Base-by-base conservation (phyloP, 2,329 filamentous ascomycete species). In the Penicillium sp. region DNA sequence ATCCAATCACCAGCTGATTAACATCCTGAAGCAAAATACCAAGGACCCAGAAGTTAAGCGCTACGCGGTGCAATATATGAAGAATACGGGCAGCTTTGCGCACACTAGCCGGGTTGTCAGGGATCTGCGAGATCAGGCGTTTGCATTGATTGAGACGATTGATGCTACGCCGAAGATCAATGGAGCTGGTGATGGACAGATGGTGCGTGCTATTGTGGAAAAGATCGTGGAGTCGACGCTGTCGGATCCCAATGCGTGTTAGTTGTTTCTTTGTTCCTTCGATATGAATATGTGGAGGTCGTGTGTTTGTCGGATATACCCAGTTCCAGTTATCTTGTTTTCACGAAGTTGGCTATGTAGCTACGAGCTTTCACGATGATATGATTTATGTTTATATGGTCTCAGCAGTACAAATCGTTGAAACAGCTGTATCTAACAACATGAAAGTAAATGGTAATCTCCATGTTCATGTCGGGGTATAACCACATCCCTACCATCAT, bases 11-110 rank as follows among this genome's bases (percentile, higher is more conserved):
- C 17, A 94, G 62, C 79, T 98, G 48, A 80, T 96, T 68, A 95
- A 93, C 64, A 96, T 97, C 49, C 76, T 97, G 37, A 88, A 88
- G 70, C 90, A 96, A 69, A 91, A 89, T 71, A 89, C 90, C 1
- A 79, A 77, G 19, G 86, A 96, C 61, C 82, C 87, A 41, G 85
- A 91, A 62, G 87, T 97, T 46, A 97, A 97, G 76, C 76, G 81
- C 53, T 97, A 95, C 66, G 93, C 93, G 3, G 84, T 97, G 19
- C 77, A 77, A 40, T 95, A 95, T 67, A 95, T 98, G 88, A 84
- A 95, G 68, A 76, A 78, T 55, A 94, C 86, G 1, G 89, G 89
- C 33, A 95, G 85, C 64, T 96, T 98, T 65, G 83, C 84, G 46
- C 96, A 97, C 66, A 91, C 87, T 15, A 77, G 82, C 52, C 75